Conservation (phyloP, 768 basidiomycete genomes). For the Sporobolomyces pararoseus region DNA sequence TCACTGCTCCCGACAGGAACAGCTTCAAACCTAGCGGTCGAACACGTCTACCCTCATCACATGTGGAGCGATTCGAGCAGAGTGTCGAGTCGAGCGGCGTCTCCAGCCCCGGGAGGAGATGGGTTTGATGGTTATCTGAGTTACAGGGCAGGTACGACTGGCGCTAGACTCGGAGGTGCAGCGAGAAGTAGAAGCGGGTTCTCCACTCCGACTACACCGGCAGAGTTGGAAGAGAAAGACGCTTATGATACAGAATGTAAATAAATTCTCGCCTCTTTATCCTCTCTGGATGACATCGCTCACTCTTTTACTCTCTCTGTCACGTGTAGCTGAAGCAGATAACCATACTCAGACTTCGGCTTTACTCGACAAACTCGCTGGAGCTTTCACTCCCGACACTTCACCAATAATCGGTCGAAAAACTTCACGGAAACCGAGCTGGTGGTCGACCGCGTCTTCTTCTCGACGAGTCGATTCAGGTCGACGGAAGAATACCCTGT, state of each 20-base stretch:
- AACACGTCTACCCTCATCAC: background rate
- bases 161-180: constrained; percentile 10
- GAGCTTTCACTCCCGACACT: constrained; percentile 21
- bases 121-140: constrained; percentile 27
- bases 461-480: constrained; percentile 8
- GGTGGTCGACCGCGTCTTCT: constrained; percentile 25
- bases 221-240: constrained; percentile 28
- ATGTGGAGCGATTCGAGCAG: constrained; percentile 22
- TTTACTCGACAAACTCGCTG: constrained; percentile 36
- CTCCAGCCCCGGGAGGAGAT: constrained; percentile 13
- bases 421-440: constrained; percentile 17
- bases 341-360: constrained; percentile 33
- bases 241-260: constrained; percentile 28
- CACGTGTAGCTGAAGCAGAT: constrained; percentile 15
- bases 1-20: background rate
- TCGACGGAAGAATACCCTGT: constrained; percentile 17
- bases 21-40: background rate
- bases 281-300: background rate
- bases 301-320: background rate
- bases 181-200: constrained; percentile 12
- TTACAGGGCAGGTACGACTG: constrained; percentile 14
- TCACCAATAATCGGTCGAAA: constrained; percentile 34
- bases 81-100: constrained; percentile 25
- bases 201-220: constrained; percentile 7
- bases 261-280: constrained; percentile 7